phyloP scores from a whole-genome alignment of 176 grass and related monocot species.

The Lolium perenne region DNA sequence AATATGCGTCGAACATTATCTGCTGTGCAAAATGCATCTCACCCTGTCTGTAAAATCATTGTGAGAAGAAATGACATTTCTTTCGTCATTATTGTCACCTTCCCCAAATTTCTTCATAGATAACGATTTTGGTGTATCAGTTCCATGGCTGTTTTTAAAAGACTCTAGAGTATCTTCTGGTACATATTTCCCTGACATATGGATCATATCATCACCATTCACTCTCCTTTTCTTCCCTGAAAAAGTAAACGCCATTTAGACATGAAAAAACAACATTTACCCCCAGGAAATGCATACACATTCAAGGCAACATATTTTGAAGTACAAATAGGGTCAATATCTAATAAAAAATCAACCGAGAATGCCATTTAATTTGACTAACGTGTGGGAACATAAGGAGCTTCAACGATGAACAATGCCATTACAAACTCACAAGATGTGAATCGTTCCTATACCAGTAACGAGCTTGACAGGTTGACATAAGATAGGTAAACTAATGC shows the following conservation, averaged over 20 bases:
- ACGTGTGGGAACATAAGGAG: neutral
- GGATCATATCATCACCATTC: slow-evolving; percentile 40
- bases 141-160: slow-evolving; percentile 44
- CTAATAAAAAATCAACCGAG: neutral
- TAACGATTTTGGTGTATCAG: slow-evolving; percentile 45
- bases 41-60: slow-evolving; percentile 69
- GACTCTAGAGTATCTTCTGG: slow-evolving; percentile 55
- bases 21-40: slow-evolving; percentile 34
- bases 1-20: neutral
- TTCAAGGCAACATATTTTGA: slow-evolving; percentile 19
- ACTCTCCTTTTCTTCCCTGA: slow-evolving; percentile 60
- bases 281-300: slow-evolving; percentile 15
- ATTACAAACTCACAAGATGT: slow-evolving; percentile 5
- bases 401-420: neutral
- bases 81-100: slow-evolving; percentile 42
- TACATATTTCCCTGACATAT: slow-evolving; percentile 44
- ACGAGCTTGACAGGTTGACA: neutral
- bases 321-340: slow-evolving; percentile 19
- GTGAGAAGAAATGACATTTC: slow-evolving; percentile 52
- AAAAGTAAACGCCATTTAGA: slow-evolving; percentile 14
- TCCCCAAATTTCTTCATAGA: slow-evolving; percentile 46
- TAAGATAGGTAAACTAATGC: slow-evolving; percentile 13
- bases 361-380: neutral
- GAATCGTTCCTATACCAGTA: neutral
- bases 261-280: slow-evolving; percentile 8